Conservation (phyloP, 106 monocot genomes). For the Amphibolis antarctica region DNA sequence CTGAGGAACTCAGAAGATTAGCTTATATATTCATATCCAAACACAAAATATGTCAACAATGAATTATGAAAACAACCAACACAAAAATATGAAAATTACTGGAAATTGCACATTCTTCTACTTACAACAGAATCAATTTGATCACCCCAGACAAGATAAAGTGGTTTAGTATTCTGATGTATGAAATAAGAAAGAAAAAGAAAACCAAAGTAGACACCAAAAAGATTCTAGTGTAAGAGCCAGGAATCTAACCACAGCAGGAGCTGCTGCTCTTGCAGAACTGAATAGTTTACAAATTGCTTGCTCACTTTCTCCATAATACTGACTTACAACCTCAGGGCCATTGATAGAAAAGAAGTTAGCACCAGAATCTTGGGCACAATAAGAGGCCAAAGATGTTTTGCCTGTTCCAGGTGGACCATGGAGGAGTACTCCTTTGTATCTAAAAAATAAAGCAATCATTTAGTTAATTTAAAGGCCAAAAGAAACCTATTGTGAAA, state of each 20-base stretch:
- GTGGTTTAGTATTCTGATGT: neutral
- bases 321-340: constrained; percentile 86
- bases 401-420: constrained; percentile 98
- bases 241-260: constrained; percentile 65
- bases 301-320: constrained; percentile 91
- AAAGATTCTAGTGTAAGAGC: neutral
- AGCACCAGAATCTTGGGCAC: constrained; percentile 47
- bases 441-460: constrained; percentile 26
- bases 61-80: too few species aligned
- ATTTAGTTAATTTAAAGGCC: neutral
- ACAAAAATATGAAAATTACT: neutral
- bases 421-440: constrained; percentile 86
- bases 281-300: constrained; percentile 55
- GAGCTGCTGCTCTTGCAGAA: constrained; percentile 60
- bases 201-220: neutral
- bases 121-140: constrained; percentile 2
- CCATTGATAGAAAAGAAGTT: constrained; percentile 73
- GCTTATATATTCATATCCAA: too few species aligned
- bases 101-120: neutral
- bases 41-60: too few species aligned
- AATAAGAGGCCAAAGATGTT: constrained; percentile 64
- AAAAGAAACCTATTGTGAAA: too few species aligned
- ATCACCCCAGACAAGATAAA: neutral
- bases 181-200: neutral
- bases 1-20: too few species aligned